Evolutionary conservation across 2,329 filamentous ascomycete genomes (phyloP).

Genomic region (Escovopsis sp.): DNA sequence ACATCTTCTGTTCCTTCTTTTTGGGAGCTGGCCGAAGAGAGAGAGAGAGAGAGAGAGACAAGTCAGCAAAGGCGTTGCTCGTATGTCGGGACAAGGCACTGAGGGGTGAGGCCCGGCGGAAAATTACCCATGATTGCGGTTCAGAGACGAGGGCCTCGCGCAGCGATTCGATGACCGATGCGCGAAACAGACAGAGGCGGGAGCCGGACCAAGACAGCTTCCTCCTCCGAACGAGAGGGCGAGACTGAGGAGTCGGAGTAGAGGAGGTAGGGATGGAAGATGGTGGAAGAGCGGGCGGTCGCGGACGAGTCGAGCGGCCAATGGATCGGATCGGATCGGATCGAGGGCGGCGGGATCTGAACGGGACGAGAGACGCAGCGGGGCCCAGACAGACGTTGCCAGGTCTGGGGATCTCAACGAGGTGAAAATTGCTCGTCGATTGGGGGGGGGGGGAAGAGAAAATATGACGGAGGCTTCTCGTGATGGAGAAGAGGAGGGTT

Average conservation of each 20-base stretch:
- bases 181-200: constrained; percentile 15
- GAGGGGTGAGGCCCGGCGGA: constrained; percentile 1
- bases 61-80: constrained; percentile 5
- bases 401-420: constrained; percentile 26
- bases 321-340: constrained; percentile 8
- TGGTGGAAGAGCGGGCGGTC: constrained; percentile 2
- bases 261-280: neutral
- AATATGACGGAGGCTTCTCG: constrained; percentile 22
- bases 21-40: constrained; percentile 53
- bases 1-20: constrained; percentile 96
- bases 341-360: too few relatives aligned
- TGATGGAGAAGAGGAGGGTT: constrained; percentile 10
- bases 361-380: constrained; percentile 12
- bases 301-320: constrained; percentile 3
- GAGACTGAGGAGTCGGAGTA: neutral
- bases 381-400: constrained; percentile 23
- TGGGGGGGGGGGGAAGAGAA: constrained; percentile 7
- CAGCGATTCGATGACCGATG: constrained; percentile 28
- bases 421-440: constrained; percentile 29
- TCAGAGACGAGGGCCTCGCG: constrained; percentile 26
- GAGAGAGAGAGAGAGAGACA: constrained; percentile 1
- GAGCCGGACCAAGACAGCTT: constrained; percentile 16
- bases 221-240: constrained; percentile 10
- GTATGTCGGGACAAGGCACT: neutral
- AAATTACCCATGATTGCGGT: constrained; percentile 49